These are phyloP conservation scores for Dendrobium officinale DNA, from an alignment of 106 monocot species.

Conservation along the genomic window DNA sequence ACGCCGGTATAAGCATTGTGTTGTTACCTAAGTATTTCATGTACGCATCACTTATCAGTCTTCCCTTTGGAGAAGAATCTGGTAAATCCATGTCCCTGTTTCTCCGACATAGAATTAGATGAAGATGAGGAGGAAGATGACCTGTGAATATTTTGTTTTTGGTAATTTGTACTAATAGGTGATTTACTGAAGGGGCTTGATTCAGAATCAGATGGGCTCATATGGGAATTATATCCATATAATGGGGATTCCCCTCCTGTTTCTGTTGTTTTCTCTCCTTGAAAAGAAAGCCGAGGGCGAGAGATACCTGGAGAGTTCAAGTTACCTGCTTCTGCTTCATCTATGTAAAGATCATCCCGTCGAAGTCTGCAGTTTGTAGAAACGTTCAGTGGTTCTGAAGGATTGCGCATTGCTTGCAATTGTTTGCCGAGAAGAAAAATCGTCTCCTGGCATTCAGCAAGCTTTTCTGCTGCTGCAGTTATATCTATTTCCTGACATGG, in stretches of 20 bases:
- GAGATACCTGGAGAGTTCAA: neutral
- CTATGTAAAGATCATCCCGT: neutral
- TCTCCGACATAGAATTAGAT: constrained; percentile 6
- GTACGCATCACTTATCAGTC: neutral
- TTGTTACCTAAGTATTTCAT: too few relatives aligned
- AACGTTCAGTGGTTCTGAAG: neutral
- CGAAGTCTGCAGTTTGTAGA: neutral
- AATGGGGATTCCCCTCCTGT: neutral
- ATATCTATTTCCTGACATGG: constrained; percentile 24
- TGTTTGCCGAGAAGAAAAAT: constrained; percentile 30
- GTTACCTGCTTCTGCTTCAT: neutral
- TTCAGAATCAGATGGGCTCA: constrained; percentile 1
- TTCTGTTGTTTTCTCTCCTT: constrained; percentile 1
- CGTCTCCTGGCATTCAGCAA: constrained; percentile 43
- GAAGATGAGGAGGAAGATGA: constrained; percentile 3
- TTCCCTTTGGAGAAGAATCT: constrained; percentile 16
- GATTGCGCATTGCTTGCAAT: constrained; percentile 17
- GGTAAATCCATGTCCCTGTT: constrained; percentile 5
- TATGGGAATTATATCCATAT: constrained; percentile 8
- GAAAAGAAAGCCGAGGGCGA: neutral
- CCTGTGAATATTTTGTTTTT: neutral
- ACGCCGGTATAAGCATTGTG: neutral
- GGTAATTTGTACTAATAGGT: constrained; percentile 3
- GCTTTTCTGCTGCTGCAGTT: constrained; percentile 30
- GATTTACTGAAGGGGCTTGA: neutral